A percentile compares a stretch with the other conserved stretches of the same genome.
Conservation (phyloP, 345 rosid species). For the thale cress (Arabidopsis thaliana) region DNA sequence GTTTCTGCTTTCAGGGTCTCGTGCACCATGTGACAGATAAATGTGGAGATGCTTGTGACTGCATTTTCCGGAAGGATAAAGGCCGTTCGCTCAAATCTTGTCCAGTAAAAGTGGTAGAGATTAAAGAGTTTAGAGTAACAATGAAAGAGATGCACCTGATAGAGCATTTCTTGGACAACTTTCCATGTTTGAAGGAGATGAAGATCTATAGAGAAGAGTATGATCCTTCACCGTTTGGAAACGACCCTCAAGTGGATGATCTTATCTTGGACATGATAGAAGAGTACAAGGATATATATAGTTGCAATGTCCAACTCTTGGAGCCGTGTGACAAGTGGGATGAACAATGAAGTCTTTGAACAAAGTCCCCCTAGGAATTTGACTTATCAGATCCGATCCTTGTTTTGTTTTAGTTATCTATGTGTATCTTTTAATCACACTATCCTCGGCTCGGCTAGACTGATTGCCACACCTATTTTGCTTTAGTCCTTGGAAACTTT, state of each 20-base stretch:
- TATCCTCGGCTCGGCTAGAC: background rate
- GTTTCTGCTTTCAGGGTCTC: slow-evolving; percentile 18
- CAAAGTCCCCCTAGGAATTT: background rate
- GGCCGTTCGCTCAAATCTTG: slow-evolving; percentile 28
- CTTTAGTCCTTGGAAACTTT: background rate
- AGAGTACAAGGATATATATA: slow-evolving; percentile 11
- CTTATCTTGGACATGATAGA: slow-evolving; percentile 19
- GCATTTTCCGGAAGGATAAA: slow-evolving; percentile 24
- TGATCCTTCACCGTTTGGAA: background rate
- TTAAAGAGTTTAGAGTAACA: slow-evolving; percentile 25
- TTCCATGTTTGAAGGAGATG: slow-evolving; percentile 27
- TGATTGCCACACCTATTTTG: background rate
- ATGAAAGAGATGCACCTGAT: slow-evolving; percentile 34
- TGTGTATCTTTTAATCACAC: background rate
- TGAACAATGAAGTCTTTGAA: background rate
- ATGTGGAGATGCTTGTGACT: slow-evolving; percentile 38
- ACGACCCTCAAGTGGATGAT: background rate
- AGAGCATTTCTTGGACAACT: slow-evolving; percentile 36
- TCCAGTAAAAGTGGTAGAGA: slow-evolving; percentile 21
- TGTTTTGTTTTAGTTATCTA: background rate
- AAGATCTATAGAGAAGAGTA: slow-evolving; percentile 6
- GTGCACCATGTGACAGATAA: slow-evolving; percentile 28
- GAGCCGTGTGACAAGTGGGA: background rate
- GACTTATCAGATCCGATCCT: background rate
- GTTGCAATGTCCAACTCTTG: slow-evolving; percentile 20